Evolutionary conservation across 208 protist genomes (phyloP), one percentile per base, ranked within the genome.

Genomic region (Jaenimonas drosophilae): DNA sequence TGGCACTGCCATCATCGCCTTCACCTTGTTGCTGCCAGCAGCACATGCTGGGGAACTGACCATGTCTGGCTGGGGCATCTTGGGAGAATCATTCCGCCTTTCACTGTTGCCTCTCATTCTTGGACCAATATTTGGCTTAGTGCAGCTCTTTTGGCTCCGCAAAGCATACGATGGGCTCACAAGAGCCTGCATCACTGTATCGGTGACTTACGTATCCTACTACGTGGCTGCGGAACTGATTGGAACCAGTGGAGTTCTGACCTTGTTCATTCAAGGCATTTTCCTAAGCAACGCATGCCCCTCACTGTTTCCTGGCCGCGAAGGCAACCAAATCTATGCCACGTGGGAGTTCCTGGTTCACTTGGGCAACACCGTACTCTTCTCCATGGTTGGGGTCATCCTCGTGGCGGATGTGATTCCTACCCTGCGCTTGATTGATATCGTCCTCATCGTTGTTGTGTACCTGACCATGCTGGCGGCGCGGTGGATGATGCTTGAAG

Each of bases 331-430:
- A 33, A 81, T 92, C 26, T 81, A 76, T 42, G 54, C 68, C 24
- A 77, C 80, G 28, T 95, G 88, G 88, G 70, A 92, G 56, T 85
- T 88, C 44, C 52, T 90, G 29, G 88, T 91, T 19, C 80, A 92
- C 61, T 37, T 91, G 25, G 70, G 65, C 57, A 92, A 89, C 64
- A 91, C 81, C 6, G 40, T 92, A 9, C 68, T 95, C 40, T 95
- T 95, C 68, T 79, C 71, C 4, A 64, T 95, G 14, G 76, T 89
- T 3, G 88, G 88, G 34, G 59, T 93, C 27, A 89, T 91, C 44
- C 64, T 94, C 33, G 78, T 88, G 21, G 74, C 54, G 2, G 66
- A 88, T 45, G 73, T 77, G 12, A 48, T 86, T 28, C 64, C 63
- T 12, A 78, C 74, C 25, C 4, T 90, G 28, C 49, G 53, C 30